Base-by-base conservation (phyloP, 495 filamentous ascomycete genomes). In the Daldinia caldariorum region DNA sequence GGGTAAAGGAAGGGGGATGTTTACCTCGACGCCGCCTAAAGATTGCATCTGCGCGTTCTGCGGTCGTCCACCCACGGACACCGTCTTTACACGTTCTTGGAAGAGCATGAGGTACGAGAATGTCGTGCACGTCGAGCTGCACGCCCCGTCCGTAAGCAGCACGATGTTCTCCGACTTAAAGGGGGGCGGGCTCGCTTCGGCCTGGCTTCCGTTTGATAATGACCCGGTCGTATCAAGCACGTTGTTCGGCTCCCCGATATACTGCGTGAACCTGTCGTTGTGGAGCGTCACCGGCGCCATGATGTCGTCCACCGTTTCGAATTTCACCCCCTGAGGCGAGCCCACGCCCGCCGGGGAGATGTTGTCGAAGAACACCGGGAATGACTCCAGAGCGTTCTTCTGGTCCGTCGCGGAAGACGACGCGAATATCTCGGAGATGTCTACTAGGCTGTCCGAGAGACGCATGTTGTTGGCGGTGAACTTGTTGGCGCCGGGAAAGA, bases 61-160 rank as follows among this genome's bases (percentile, higher is more conserved):
- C 5, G 86, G 84, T 13, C 83, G 83, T 18, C 88, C 88, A n/a
- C 88, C 88, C 34, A 87, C 79, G 14, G 84, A 80, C 26, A 89
- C 80, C n/a, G 83, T 83, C 53, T 85, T 86, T 0, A 89, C 85
- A 41, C 82, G 82, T n/a, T 67, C 79, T 72, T 86, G 82, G 65
- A 82, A 79, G 82, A 89, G 84, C 59, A 89, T 80, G 6, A 89
- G 76, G 34, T 87, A 83, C n/a, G 77, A 75, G 73, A 89, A 86
- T 68, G 88, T 79, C 1, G 85, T 83, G 75, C 89, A 91, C 2
- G 87, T 88, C 0, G 86, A 89, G 16, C 80, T 84, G 74, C 89
- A 91, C 64, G 80, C 80, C 39, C 89, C 88, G 71, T 91, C 88
- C 2, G 83, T 84, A 57, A 84, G 74, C 63, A 86, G 49, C 43